Base-by-base conservation (phyloP, 2,329 filamentous ascomycete species). In the Mollisiaceae sp. region DNA sequence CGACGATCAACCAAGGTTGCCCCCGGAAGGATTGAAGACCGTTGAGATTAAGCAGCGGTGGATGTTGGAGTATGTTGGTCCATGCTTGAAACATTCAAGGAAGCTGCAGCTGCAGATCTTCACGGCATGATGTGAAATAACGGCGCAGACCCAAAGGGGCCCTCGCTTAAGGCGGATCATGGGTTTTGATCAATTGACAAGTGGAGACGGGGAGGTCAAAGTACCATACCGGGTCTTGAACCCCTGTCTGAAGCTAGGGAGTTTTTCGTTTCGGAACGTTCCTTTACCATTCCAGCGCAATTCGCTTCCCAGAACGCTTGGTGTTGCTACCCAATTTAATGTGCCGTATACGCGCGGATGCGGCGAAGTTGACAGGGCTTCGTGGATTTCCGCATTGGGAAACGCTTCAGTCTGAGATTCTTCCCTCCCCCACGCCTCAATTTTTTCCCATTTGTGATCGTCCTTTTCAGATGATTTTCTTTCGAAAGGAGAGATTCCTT, bases 11-110 rank as follows among this genome's bases (percentile, higher is more conserved):
- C 45, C 3, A 50, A 24, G 8, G 12, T 18, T 24, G 12, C 45
- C 45, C 45, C 45, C 45, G 20, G 1, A 50, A 11, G 22, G 2
- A 50, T 24, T 50, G 45, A 50, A 24, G n/a, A 24, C 20, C 45
- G 45, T 50, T 50, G 45, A 50, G 45, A 50, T 50, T 50, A 50
- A 50, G n/a, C 45, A 4, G 45, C 24, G 20, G 6, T 50, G 20
- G 22, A 9, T n/a, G 15, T 47, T n/a, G 43, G 43, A 47, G 8
- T 18, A 47, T 50, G 45, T 50, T 50, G 45, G 45, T 50, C 22
- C 20, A 50, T 50, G 45, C 45, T 50, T 50, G 20, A 6, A 50
- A 50, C 45, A 24, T 24, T 50, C 45, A 24, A 12, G 22, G 45
- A 2, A 50, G 45, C n/a, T 50, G 12, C 20, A 50, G 45, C 45